These are phyloP conservation scores for Asterionellopsis glacialis DNA, from an alignment of 108 stramenopile genomes.

Conservation along the genomic window DNA sequence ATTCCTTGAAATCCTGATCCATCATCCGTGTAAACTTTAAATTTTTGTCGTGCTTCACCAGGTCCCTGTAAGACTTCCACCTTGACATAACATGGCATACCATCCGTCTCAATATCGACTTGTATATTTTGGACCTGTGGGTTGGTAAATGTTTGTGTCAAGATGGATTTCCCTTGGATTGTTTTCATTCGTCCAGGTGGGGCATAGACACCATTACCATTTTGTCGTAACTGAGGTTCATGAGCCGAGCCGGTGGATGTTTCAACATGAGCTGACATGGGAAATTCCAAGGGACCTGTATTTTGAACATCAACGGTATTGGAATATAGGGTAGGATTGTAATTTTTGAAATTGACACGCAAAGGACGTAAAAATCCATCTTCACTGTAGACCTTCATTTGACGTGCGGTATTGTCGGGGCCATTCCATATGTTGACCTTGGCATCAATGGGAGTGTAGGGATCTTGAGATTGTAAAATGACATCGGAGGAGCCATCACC, in stretches of 20 bases:
- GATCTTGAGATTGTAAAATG: conserved; percentile 33
- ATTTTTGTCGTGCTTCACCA: conserved; percentile 9
- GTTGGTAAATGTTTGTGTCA: neutral
- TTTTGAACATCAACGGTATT: conserved; percentile 35
- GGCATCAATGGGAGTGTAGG: conserved; percentile 23
- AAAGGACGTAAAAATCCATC: conserved; percentile 35
- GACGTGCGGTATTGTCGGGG: conserved; percentile 41
- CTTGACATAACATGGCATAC: conserved; percentile 12
- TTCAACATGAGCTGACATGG: conserved; percentile 5
- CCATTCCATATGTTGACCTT: conserved; percentile 44
- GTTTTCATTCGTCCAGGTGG: neutral
- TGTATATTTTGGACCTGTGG: conserved; percentile 1
- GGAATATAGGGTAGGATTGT: neutral
- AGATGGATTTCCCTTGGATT: neutral
- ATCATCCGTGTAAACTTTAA: conserved; percentile 42
- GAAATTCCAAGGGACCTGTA: conserved; percentile 32
- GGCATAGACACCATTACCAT: too few relatives aligned
- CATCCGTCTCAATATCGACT: conserved; percentile 8
- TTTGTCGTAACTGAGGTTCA: neutral
- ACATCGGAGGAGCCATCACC: neutral
- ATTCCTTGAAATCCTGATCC: conserved; percentile 45
- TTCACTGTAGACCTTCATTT: conserved; percentile 36
- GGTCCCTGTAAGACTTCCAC: conserved; percentile 28
- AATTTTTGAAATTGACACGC: conserved; percentile 22
- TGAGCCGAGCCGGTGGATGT: neutral